phyloP scores from a whole-genome alignment of 179 eudicot genomes.

The Spergularia azorica region DNA sequence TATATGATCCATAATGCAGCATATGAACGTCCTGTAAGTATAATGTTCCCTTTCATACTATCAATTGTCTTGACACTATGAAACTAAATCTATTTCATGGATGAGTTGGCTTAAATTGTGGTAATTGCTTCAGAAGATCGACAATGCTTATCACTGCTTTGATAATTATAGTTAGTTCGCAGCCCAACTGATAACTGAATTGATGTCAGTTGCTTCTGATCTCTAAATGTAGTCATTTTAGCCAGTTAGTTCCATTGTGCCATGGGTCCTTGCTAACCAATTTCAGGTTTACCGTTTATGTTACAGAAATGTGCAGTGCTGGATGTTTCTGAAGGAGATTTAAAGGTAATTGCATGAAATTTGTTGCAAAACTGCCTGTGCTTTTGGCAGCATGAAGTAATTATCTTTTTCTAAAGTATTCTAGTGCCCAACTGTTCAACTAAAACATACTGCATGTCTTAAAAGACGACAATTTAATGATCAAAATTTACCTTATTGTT shows the following conservation, averaged over 20 bases:
- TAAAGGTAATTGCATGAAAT: conserved; percentile 57
- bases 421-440: not conserved
- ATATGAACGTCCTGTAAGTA: conserved; percentile 90
- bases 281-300: not conserved
- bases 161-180: not conserved
- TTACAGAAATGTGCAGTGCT: conserved; percentile 76
- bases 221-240: not conserved
- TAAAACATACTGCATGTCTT: too few species aligned
- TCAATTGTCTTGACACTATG: not conserved
- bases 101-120: not conserved
- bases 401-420: not conserved
- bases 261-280: conserved; percentile 7
- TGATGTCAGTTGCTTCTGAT: conserved; percentile 1
- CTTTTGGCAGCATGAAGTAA: not conserved
- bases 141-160: not conserved
- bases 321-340: conserved; percentile 74
- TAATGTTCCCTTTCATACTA: not conserved
- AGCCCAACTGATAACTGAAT: not conserved
- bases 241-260: not conserved
- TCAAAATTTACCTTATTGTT: not conserved
- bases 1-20: conserved; percentile 95
- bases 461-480: not conserved
- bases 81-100: conserved; percentile 1
- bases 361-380: not conserved
- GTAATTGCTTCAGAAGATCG: not conserved